Conservation (phyloP, 352 stramenopile genomes). For the Elongisporangium senticosum region DNA sequence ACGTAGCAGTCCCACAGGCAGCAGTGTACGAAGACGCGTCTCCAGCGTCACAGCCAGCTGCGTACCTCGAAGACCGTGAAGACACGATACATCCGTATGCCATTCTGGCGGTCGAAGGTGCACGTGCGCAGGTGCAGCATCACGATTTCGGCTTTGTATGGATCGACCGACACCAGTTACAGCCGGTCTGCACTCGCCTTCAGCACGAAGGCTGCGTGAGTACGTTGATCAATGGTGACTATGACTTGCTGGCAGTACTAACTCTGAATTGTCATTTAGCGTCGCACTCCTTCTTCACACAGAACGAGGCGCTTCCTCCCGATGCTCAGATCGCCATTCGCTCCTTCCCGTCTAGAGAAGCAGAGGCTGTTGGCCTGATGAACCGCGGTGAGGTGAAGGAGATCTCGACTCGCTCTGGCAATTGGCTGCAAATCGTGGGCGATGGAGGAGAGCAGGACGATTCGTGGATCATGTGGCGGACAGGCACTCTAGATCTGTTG, state of each 20-base stretch:
- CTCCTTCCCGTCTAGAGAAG: constrained; percentile 52
- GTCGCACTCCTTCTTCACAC: constrained; percentile 46
- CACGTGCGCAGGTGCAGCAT: constrained; percentile 33
- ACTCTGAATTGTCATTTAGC: constrained; percentile 16
- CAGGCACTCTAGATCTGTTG: constrained; percentile 39
- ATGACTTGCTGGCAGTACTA: not conserved
- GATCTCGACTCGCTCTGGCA: constrained; percentile 28
- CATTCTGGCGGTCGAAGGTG: constrained; percentile 23
- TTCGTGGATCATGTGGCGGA: constrained; percentile 71
- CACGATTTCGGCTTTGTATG: constrained; percentile 41
- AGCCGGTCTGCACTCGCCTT: constrained; percentile 37
- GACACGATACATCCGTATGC: constrained; percentile 37
- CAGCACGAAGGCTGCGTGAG: constrained; percentile 39
- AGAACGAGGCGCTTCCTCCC: constrained; percentile 44
- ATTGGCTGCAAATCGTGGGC: constrained; percentile 48
- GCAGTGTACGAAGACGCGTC: constrained; percentile 33
- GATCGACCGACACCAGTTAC: constrained; percentile 42
- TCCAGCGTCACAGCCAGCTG: constrained; percentile 21
- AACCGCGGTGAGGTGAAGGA: constrained; percentile 55
- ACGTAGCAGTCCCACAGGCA: constrained; percentile 23
- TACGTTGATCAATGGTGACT: constrained; percentile 18
- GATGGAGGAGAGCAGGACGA: constrained; percentile 8
- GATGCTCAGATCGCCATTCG: constrained; percentile 68
- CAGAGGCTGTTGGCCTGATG: constrained; percentile 44
- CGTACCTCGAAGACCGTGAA: constrained; percentile 21